Conservation (phyloP, 2,329 filamentous ascomycete genomes). For the Paracoccidioides lutzii region DNA sequence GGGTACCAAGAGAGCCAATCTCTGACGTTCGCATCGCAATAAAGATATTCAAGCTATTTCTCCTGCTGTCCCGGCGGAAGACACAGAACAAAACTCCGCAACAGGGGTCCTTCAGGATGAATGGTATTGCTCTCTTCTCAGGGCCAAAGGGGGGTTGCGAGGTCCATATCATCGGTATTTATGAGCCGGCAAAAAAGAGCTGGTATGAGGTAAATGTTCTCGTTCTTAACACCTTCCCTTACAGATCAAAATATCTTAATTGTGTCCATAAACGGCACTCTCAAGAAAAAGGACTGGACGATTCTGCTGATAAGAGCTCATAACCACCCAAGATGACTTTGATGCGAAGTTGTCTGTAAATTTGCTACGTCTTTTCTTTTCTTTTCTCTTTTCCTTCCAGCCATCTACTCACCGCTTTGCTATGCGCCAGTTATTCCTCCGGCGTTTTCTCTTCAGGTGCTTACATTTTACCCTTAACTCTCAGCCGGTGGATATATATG, state of each 20-base stretch:
- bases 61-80: not conserved
- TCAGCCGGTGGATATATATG: not conserved
- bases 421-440: too few relatives aligned
- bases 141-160: slow-evolving; percentile 5
- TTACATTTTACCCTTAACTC: not conserved
- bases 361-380: too few relatives aligned
- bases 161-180: slow-evolving; percentile 1
- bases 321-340: too few relatives aligned
- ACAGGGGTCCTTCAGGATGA: not conserved
- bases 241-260: not conserved
- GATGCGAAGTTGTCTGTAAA: too few relatives aligned
- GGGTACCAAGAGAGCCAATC: not conserved
- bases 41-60: not conserved
- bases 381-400: not conserved
- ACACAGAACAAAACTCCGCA: not conserved
- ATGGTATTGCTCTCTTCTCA: slow-evolving; percentile 3
- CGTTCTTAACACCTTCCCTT: not conserved
- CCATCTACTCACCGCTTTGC: not conserved
- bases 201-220: slow-evolving; percentile 2
- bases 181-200: not conserved
- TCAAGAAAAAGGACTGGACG: not conserved
- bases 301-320: too few relatives aligned
- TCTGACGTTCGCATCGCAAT: not conserved
- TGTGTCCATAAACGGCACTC: not conserved
- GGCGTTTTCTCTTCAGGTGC: not conserved